phyloP scores from a whole-genome alignment of 352 stramenopile species.

The Aphanomyces stellatus region DNA sequence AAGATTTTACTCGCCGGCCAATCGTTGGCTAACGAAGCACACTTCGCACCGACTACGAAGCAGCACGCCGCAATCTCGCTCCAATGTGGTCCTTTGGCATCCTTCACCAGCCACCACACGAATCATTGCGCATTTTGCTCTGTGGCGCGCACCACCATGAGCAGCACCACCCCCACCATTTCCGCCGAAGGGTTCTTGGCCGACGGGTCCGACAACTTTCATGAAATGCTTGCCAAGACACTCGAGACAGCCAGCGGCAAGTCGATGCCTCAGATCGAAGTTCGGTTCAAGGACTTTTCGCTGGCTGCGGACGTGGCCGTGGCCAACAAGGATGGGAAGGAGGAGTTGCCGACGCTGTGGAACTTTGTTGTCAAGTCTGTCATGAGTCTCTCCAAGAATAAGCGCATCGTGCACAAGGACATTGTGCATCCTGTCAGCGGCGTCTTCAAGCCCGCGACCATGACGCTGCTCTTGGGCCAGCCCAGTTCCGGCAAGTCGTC shows the following conservation, averaged over 20 bases:
- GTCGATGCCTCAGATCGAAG: slow-evolving; percentile 49
- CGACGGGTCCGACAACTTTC: slow-evolving; percentile 28
- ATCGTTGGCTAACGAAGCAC: no score
- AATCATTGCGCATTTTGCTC: no score
- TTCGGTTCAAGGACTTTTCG: slow-evolving; percentile 43
- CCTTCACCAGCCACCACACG: no score
- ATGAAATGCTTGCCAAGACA: slow-evolving; percentile 33
- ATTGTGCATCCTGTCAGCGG: slow-evolving; percentile 27
- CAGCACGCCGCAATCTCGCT: no score
- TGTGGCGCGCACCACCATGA: no score
- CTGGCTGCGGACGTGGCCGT: slow-evolving; percentile 30
- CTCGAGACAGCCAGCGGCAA: slow-evolving; percentile 36
- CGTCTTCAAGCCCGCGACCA: slow-evolving; percentile 25
- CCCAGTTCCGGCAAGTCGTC: slow-evolving; percentile 42
- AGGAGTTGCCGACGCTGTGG: slow-evolving; percentile 37
- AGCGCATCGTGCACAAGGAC: slow-evolving; percentile 22
- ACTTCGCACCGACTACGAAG: no score
- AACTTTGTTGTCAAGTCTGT: slow-evolving; percentile 37
- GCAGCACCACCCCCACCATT: neutral
- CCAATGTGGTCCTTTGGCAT: no score
- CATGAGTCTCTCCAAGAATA: slow-evolving; percentile 17
- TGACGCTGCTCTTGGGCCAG: slow-evolving; percentile 38
- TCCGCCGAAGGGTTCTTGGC: slow-evolving; percentile 26
- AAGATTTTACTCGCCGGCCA: no score
- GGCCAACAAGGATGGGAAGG: slow-evolving; percentile 8